Percentiles rank a stretch among this genome's conserved stretches.
These are phyloP conservation scores for Aurantiochytrium sp. DNA, from an alignment of 108 stramenopile species.

Conservation along the genomic window DNA sequence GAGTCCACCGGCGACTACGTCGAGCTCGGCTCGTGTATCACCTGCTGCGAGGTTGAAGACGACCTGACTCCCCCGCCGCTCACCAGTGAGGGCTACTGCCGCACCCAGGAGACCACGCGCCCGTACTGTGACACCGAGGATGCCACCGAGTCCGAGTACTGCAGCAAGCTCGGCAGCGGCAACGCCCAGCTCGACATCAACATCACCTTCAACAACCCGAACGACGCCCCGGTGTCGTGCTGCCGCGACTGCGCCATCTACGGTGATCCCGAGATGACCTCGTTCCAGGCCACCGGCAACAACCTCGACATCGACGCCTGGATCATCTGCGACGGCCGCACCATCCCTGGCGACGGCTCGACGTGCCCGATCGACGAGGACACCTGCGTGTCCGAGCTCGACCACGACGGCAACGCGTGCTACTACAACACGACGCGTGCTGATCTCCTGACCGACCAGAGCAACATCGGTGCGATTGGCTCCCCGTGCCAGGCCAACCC, in stretches of 20 bases:
- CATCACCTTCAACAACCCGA: not conserved
- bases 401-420: not conserved
- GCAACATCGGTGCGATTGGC: not conserved
- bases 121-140: not conserved
- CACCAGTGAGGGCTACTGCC: conserved; percentile 14
- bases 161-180: not conserved
- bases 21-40: not conserved
- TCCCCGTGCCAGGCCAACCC: not conserved
- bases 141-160: not conserved
- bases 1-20: not conserved
- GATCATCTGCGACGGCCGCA: not conserved
- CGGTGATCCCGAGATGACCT: not conserved
- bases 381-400: not conserved
- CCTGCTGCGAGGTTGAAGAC: not conserved
- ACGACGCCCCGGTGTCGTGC: not conserved
- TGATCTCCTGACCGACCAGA: not conserved
- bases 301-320: not conserved
- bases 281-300: not conserved
- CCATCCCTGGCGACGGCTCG: not conserved
- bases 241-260: not conserved
- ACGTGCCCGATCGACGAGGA: not conserved
- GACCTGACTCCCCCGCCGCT: no score
- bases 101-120: not conserved
- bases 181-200: not conserved
- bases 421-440: not conserved